Base-by-base conservation (phyloP, 768 basidiomycete genomes). In the Kwoniella europaea region DNA sequence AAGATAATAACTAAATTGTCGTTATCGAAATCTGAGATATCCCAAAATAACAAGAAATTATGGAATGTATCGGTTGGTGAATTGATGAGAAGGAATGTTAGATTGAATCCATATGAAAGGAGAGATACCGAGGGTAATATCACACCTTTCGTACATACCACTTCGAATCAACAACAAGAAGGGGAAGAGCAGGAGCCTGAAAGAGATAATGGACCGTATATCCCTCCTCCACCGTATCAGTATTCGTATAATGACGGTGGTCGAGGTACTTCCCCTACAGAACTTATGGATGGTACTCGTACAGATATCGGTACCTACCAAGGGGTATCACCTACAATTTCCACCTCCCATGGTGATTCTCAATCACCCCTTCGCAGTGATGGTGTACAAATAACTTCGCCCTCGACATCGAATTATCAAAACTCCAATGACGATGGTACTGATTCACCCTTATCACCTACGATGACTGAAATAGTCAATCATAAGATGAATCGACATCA, bases 161-260 rank as follows among this genome's bases (percentile, higher is more conserved):
- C 29, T 15, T n/a, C 13, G n/a, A 52, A 52, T 35, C 57, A 58
- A 42, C 41, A 29, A 18, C 57, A 59, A 42, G n/a, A 29, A 18
- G 29, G 22, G 29, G 63, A 54, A 20, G 52, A 54, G 29, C 63
- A 35, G 29, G 46, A 50, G 46, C 65, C 65, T n/a, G 65, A 67
- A 52, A 57, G 56, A 27, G 65, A 67, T 59, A 22, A 27, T 52
- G 65, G 65, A n/a, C 56, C 65, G 1, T 67, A 67, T 59, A 59
- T 67, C 20, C 65, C 65, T 18, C 65, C 65, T 29, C 65, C 65
- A 10, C 65, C 65, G n/a, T 67, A 67, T 52, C 65, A 67, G 10
- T 22, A 27, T 52, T 54, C 46, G 10, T 63, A 63, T 46, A 16
- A 22, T 44, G 55, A 24, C 13, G 24, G 43, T 53, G 16, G 12